Conservation (phyloP, 495 filamentous ascomycete genomes). For the Aspergillus campestris region DNA sequence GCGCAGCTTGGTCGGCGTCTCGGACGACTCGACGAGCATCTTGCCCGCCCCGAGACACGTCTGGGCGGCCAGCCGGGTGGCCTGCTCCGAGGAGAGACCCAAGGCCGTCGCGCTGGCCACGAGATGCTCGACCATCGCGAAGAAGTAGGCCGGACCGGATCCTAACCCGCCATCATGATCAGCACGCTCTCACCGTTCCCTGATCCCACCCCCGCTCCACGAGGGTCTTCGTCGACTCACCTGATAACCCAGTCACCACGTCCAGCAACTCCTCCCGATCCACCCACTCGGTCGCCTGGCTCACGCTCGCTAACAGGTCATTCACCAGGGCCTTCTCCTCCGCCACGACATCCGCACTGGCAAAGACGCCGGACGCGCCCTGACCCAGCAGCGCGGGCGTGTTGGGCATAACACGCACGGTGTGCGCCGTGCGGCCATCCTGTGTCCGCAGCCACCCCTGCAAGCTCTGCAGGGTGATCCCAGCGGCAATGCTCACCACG, state of each 20-base stretch:
- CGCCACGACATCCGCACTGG: slow-evolving; percentile 20
- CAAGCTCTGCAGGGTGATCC: slow-evolving; percentile 31
- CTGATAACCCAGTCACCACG: slow-evolving; percentile 35
- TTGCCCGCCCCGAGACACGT: slow-evolving; percentile 36
- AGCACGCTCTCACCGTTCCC: no score
- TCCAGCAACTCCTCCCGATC: slow-evolving; percentile 32
- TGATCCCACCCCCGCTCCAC: not conserved
- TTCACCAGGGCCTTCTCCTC: slow-evolving; percentile 31
- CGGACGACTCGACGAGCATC: slow-evolving; percentile 30
- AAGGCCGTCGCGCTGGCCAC: slow-evolving; percentile 30
- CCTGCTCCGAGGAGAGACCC: slow-evolving; percentile 30
- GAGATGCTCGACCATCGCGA: slow-evolving; percentile 38
- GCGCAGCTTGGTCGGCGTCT: slow-evolving; percentile 29
- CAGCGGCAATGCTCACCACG: slow-evolving; percentile 34
- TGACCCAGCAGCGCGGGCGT: slow-evolving; percentile 32
- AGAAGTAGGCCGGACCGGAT: slow-evolving; percentile 38
- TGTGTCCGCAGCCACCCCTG: slow-evolving; percentile 22
- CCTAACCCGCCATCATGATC: slow-evolving; percentile 11
- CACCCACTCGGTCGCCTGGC: slow-evolving; percentile 34
- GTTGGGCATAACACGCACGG: slow-evolving; percentile 37
- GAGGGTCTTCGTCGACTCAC: slow-evolving; percentile 13
- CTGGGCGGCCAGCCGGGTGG: slow-evolving; percentile 31
- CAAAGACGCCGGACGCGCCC: slow-evolving; percentile 28
- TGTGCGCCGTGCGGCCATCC: slow-evolving; percentile 20
- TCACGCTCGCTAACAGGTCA: slow-evolving; percentile 27